A percentile compares a stretch with the other conserved stretches of the same genome.
phyloP scores from a whole-genome alignment of 2,329 filamentous ascomycete species.

The Periconia sp. region DNA sequence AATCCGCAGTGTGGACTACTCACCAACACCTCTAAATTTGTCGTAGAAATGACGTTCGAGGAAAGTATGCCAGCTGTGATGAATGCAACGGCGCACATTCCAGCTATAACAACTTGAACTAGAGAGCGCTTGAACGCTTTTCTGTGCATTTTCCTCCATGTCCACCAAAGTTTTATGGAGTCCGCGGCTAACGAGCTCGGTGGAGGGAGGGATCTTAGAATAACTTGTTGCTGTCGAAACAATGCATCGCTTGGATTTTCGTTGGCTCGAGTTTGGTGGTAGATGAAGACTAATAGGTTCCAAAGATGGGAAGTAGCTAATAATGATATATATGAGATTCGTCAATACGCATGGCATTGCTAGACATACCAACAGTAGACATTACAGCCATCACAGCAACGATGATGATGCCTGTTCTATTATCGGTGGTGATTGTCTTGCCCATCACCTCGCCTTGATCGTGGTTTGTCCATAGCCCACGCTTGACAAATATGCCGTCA shows the following conservation, averaged over 20 bases:
- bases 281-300: constrained; percentile 6
- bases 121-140: background rate
- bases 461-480: too few species aligned
- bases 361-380: constrained; percentile 1
- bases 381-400: constrained; percentile 10
- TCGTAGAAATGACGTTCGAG: constrained; percentile 3
- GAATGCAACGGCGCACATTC: background rate
- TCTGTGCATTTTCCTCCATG: constrained; percentile 1
- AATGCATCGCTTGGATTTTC: constrained; percentile 1
- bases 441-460: too few species aligned
- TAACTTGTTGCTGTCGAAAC: background rate
- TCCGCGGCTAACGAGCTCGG: constrained; percentile 4
- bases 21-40: constrained; percentile 7
- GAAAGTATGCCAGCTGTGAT: constrained; percentile 5
- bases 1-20: constrained; percentile 4
- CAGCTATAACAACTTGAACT: background rate
- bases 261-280: constrained; percentile 6
- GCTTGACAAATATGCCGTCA: too few species aligned
- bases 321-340: too few species aligned
- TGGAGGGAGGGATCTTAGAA: constrained; percentile 4
- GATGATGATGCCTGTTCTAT: constrained; percentile 7
- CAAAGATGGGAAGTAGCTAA: too few species aligned
- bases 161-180: constrained; percentile 6
- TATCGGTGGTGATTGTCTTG: constrained; percentile 13
- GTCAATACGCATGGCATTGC: too few species aligned